Percentiles rank a stretch among this genome's conserved stretches.
phyloP scores from a whole-genome alignment of 2,329 filamentous ascomycete species.

The Hypoxylon sp. region DNA sequence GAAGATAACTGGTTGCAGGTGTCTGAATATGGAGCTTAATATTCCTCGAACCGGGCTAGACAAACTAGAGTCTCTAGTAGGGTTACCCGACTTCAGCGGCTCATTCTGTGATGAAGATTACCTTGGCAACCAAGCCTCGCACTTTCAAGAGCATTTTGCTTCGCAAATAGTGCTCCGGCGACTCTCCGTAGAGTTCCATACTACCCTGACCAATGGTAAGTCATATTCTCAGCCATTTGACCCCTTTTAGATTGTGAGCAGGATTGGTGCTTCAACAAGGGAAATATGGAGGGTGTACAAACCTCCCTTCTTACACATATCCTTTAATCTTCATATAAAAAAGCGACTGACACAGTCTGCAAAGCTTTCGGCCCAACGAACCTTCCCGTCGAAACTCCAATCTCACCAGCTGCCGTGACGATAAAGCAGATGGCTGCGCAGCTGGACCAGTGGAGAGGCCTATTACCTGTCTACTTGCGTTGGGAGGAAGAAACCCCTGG shows the following conservation, averaged over 20 bases:
- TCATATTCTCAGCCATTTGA: slow-evolving; percentile 26
- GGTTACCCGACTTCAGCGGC: slow-evolving; percentile 67
- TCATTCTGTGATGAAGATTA: slow-evolving; percentile 64
- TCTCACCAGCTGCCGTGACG: slow-evolving; percentile 53
- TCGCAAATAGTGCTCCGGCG: slow-evolving; percentile 71
- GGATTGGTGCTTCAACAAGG: neutral
- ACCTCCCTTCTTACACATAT: neutral
- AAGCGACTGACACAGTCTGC: slow-evolving; percentile 18
- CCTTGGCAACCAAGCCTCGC: slow-evolving; percentile 64
- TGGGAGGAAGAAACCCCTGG: slow-evolving; percentile 69
- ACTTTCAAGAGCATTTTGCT: slow-evolving; percentile 71
- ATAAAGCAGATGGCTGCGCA: slow-evolving; percentile 68
- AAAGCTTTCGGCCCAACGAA: slow-evolving; percentile 38
- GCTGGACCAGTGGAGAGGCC: slow-evolving; percentile 70
- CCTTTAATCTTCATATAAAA: neutral
- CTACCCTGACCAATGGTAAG: slow-evolving; percentile 67
- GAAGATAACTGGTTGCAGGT: slow-evolving; percentile 56
- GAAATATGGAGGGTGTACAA: neutral
- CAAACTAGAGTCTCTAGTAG: slow-evolving; percentile 66
- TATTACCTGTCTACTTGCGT: slow-evolving; percentile 68
- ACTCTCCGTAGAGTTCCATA: slow-evolving; percentile 67
- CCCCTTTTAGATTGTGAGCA: neutral
- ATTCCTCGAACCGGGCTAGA: slow-evolving; percentile 69
- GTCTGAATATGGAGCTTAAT: slow-evolving; percentile 71
- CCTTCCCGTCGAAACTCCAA: slow-evolving; percentile 35